A percentile compares a stretch with the other conserved stretches of the same genome.
Evolutionary conservation across 177 flowering plant species (phyloP).

Genomic region (Viscum album): DNA sequence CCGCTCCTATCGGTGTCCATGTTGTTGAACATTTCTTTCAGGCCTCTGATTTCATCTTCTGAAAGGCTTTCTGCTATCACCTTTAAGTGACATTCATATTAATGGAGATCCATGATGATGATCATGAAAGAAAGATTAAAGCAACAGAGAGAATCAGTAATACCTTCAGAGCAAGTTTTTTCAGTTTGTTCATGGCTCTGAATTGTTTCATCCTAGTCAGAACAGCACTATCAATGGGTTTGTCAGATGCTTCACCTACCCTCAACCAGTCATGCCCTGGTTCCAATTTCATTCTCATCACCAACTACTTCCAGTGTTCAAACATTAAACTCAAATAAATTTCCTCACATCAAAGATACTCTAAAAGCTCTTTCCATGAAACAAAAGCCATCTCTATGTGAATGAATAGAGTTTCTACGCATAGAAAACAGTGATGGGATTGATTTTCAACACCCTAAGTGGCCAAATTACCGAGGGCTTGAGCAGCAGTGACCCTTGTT

Average conservation of each 20-base stretch:
- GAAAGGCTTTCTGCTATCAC: conserved; percentile 79
- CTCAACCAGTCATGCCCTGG: conserved; percentile 87
- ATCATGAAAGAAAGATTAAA: too few species aligned
- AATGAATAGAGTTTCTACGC: too few species aligned
- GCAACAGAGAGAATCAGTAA: neutral
- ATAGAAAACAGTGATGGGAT: too few species aligned
- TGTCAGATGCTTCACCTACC: conserved; percentile 63
- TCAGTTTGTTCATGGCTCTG: conserved; percentile 91
- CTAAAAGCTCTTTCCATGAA: neutral
- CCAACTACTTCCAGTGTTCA: neutral
- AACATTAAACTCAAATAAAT: neutral
- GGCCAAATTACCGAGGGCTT: conserved; percentile 55
- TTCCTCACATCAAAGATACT: neutral
- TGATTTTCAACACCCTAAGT: neutral
- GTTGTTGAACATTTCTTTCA: conserved; percentile 79
- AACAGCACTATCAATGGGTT: conserved; percentile 79
- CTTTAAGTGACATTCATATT: conserved; percentile 18
- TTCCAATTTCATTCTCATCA: conserved; percentile 16
- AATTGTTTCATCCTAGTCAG: conserved; percentile 84
- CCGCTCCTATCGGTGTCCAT: conserved; percentile 94
- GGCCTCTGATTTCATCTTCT: conserved; percentile 81
- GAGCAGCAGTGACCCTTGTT: conserved; percentile 61
- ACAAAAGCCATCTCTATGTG: neutral
- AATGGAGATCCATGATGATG: neutral
- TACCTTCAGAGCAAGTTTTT: conserved; percentile 82